Evolutionary conservation across 176 grass and related monocot species (phyloP), one percentile per base, ranked within the genome.

Genomic region (Eremochloa ophiuroides): DNA sequence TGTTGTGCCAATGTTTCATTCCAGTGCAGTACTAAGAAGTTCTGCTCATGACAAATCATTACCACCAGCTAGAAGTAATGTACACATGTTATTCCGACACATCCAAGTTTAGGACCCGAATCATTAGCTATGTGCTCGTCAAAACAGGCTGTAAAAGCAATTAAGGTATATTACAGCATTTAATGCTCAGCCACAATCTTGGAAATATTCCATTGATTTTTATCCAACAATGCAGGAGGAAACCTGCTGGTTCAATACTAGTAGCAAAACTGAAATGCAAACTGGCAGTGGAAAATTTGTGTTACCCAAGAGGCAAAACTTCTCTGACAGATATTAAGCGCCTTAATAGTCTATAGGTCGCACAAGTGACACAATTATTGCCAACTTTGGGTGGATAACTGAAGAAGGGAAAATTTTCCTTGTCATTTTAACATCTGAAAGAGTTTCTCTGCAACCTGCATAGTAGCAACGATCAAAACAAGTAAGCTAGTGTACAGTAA

Each of bases 381-480:
- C 66, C 38, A 79, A 51, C 33, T 30, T 61, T 82, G 33, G 38
- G 31, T 41, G 73, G 69, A 80, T 78, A 78, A 73, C 59, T 63
- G 39, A 35, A 78, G 77, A 23, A 68, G 28, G 14, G 13, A 80
- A 62, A 33, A 79, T 30, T 69, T 58, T 77, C 83, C 74, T 77
- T 71, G 38, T 92, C 89, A 97, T 84, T 97, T 97, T 82, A 97
- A 69, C 37, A 62, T 33, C 59, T 79, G 55, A 87, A 97, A 97
- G 27, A 97, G 86, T 84, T 97, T 97, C 85, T 91, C 88, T 39
- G 94, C 84, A 77, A 97, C 94, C 91, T 97, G 88, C 35, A 87
- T 55, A 71, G 23, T 58, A 71, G 8, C 78, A 70, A 79, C 10
- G 46, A 61, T 41, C 25, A 74, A 67, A 40, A 37, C 74, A 46